Evolutionary conservation across 2,329 filamentous ascomycete genomes (phyloP).

Genomic region (Exophiala xenobiotica): DNA sequence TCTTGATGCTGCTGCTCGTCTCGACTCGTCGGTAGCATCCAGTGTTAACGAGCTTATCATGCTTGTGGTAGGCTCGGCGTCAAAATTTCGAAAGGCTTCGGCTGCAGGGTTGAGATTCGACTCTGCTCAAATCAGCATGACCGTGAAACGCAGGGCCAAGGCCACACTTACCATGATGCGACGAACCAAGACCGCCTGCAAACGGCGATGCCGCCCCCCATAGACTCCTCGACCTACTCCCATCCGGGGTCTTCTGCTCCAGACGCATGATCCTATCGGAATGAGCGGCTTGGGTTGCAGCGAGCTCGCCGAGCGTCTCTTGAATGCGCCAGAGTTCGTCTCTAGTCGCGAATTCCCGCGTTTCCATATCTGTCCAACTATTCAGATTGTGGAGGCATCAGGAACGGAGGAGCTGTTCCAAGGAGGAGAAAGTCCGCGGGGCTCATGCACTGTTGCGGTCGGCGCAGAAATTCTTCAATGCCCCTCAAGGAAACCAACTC

Average conservation of each 20-base stretch:
- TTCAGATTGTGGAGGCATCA: slow-evolving; percentile 11
- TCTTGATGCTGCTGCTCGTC: slow-evolving; percentile 76
- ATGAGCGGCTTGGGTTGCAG: slow-evolving; percentile 61
- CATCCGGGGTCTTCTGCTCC: slow-evolving; percentile 63
- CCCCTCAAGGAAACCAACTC: slow-evolving; percentile 4
- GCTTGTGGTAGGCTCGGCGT: slow-evolving; percentile 76
- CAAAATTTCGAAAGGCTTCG: slow-evolving; percentile 86
- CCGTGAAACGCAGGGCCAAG: neutral
- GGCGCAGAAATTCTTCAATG: neutral
- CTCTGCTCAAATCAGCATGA: slow-evolving; percentile 52
- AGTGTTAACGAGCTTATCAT: slow-evolving; percentile 78
- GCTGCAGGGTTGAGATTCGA: slow-evolving; percentile 75
- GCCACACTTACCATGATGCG: slow-evolving; percentile 71
- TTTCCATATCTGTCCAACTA: slow-evolving; percentile 18
- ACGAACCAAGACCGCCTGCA: slow-evolving; percentile 77
- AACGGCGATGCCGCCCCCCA: slow-evolving; percentile 87
- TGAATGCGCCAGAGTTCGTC: slow-evolving; percentile 66
- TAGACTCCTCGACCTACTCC: slow-evolving; percentile 72
- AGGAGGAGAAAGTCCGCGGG: neutral
- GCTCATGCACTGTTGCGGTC: slow-evolving; percentile 1
- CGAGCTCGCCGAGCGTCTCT: slow-evolving; percentile 61
- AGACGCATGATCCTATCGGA: slow-evolving; percentile 60
- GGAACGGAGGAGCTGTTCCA: neutral
- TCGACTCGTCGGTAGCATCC: slow-evolving; percentile 79
- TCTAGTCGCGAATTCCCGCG: slow-evolving; percentile 55